Base-by-base conservation (phyloP, 2,329 filamentous ascomycete genomes). In the Zasmidium citrigriseum region DNA sequence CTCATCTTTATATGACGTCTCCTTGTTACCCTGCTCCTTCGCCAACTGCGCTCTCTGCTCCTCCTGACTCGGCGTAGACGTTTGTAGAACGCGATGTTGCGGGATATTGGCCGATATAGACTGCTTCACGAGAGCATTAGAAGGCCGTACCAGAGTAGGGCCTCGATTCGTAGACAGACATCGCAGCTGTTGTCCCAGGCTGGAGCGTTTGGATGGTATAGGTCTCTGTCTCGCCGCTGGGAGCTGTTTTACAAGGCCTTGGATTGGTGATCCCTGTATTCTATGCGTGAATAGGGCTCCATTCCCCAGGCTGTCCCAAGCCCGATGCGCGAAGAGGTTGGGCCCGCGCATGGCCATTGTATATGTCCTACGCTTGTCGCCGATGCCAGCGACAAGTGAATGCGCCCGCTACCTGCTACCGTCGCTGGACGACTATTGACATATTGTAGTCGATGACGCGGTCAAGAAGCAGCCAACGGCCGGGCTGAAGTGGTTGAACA, bases 291-390 rank as follows among this genome's bases (percentile, higher is more conserved):
- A 71, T 18, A 72, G 60, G n/a, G 71, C 68, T 45, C 71, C 71
- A 44, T 69, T 72, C 12, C 71, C 71, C 27, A 70, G 38, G 52
- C 71, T 71, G 46, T 72, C 64, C 71, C 71, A 73, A 12, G 71
- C 70, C 50, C 63, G 60, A 48, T 63, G 64, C 57, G 65, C 65
- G 16, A 69, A 27, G 23, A 68, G 34, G 54, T 54, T 62, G 23
- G 62, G 58, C 53, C 61, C 63, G 55, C 61, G 61, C 61, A 62
- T 62, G 54, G 63, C 61, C 59, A 64, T 62, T 12, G 25, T 54
- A 23, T 16, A 14, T 16, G 12, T 20, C 18, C 11, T 51, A 10
- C 34, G 14, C 12, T 14, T 25, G 29, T 23, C 46, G 1, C 46
- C 29, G 24, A 20, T 23, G 23, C n/a, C 48, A 21, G 18, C n/a